Evolutionary conservation across 495 filamentous ascomycete species (phyloP).

Genomic region (Penicillium pulvis): DNA sequence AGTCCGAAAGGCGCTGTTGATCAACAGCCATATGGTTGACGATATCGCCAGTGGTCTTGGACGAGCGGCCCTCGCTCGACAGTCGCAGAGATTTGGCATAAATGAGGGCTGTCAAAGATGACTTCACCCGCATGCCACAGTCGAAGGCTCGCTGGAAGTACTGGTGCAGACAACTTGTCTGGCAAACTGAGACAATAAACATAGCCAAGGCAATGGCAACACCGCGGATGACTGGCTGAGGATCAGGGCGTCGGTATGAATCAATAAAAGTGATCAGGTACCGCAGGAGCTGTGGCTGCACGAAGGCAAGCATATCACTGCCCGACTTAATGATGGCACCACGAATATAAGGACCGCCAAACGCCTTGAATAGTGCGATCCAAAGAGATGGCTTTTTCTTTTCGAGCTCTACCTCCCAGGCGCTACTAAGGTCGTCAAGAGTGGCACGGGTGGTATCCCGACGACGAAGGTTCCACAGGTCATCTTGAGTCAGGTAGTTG

Average conservation of each 20-base stretch:
- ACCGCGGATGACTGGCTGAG: slow-evolving; percentile 80
- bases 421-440: slow-evolving; percentile 62
- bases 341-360: slow-evolving; percentile 78
- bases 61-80: slow-evolving; percentile 88
- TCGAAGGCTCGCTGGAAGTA: slow-evolving; percentile 96
- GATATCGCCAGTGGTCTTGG: slow-evolving; percentile 95
- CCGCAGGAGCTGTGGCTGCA: slow-evolving; percentile 88
- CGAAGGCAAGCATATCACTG: slow-evolving; percentile 82
- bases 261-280: slow-evolving; percentile 83
- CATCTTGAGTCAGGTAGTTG: slow-evolving; percentile 90
- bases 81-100: slow-evolving; percentile 88
- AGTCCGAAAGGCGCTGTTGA: slow-evolving; percentile 89
- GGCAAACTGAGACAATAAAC: slow-evolving; percentile 83
- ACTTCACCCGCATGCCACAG: slow-evolving; percentile 95
- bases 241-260: slow-evolving; percentile 67
- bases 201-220: slow-evolving; percentile 88
- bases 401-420: slow-evolving; percentile 77
- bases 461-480: slow-evolving; percentile 89
- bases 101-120: slow-evolving; percentile 83
- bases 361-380: slow-evolving; percentile 83
- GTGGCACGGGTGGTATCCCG: slow-evolving; percentile 76
- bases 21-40: slow-evolving; percentile 99
- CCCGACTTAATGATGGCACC: slow-evolving; percentile 81
- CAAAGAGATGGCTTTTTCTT: slow-evolving; percentile 84
- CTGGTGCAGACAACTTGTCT: slow-evolving; percentile 84